Conservation (phyloP, 2,329 filamentous ascomycete genomes). For the Diaporthe caulivora region DNA sequence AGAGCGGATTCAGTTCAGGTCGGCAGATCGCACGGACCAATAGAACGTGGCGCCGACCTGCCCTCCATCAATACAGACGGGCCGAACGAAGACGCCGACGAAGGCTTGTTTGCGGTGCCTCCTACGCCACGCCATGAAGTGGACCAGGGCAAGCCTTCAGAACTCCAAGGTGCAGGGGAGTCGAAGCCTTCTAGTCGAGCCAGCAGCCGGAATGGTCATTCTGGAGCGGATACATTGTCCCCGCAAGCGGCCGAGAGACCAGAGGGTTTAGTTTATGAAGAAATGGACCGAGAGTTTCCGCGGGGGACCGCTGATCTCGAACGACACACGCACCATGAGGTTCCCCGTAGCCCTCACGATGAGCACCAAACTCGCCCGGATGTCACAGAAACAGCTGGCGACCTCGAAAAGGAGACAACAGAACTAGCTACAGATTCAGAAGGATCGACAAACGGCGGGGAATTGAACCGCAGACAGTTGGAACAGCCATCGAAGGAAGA, state of each 20-base stretch:
- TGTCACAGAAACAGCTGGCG: not conserved
- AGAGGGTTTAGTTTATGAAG: not conserved
- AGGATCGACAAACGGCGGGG: not conserved
- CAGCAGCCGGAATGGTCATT: not conserved
- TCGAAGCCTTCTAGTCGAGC: constrained; percentile 8
- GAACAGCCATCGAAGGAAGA: not conserved
- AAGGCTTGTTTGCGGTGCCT: constrained; percentile 35
- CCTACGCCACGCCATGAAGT: constrained; percentile 32
- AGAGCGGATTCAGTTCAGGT: constrained; percentile 24
- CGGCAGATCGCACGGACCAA: not conserved
- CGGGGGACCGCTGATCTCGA: not conserved
- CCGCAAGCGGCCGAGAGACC: not conserved
- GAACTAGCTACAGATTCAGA: not conserved
- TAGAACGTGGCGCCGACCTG: not conserved
- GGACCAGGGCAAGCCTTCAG: not conserved
- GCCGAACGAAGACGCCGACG: constrained; percentile 30
- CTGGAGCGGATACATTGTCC: constrained; percentile 9
- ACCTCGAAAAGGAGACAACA: not conserved
- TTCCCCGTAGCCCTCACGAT: not conserved
- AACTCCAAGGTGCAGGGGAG: not conserved
- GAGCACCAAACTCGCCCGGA: not conserved
- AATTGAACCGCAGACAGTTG: not conserved
- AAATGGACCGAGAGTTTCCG: not conserved
- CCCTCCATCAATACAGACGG: constrained; percentile 16
- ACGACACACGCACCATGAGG: not conserved